A percentile compares a stretch with the other conserved stretches of the same genome.
These are phyloP conservation scores for Globisporangium spiculum DNA, from an alignment of 352 stramenopile species.

Conservation along the genomic window DNA sequence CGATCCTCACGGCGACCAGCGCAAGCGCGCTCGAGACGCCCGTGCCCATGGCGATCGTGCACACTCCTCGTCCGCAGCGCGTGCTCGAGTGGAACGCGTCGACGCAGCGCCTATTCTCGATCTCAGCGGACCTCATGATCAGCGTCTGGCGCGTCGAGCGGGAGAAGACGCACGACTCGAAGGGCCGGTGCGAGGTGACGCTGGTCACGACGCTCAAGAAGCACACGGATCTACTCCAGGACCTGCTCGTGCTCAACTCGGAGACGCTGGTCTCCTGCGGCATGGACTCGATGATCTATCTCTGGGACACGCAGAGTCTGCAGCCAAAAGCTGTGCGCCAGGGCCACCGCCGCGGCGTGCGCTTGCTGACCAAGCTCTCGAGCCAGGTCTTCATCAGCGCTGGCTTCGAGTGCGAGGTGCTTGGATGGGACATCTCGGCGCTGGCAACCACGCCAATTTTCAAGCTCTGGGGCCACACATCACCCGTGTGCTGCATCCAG, in stretches of 20 bases:
- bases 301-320: conserved; percentile 65
- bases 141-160: conserved; percentile 54
- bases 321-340: conserved; percentile 42
- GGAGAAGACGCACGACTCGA: conserved; percentile 32
- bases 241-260: conserved; percentile 66
- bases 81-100: conserved; percentile 66
- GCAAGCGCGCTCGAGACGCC: conserved; percentile 61
- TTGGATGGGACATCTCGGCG: conserved; percentile 69
- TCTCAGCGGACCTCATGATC: conserved; percentile 71
- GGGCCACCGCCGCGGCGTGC: conserved; percentile 61
- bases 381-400: conserved; percentile 69
- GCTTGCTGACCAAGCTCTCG: conserved; percentile 59
- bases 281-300: conserved; percentile 73
- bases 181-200: conserved; percentile 50
- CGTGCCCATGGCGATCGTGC: conserved; percentile 55
- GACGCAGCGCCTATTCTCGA: conserved; percentile 60
- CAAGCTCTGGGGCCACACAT: conserved; percentile 59
- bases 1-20: conserved; percentile 58
- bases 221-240: conserved; percentile 70
- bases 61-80: conserved; percentile 63
- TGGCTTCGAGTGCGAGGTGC: conserved; percentile 73
- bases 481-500: conserved; percentile 66
- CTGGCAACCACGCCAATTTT: conserved; percentile 64
- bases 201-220: conserved; percentile 56
- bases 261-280: conserved; percentile 69